These are phyloP conservation scores for Suillus variegatus DNA, from an alignment of 768 basidiomycete genomes.

Conservation along the genomic window DNA sequence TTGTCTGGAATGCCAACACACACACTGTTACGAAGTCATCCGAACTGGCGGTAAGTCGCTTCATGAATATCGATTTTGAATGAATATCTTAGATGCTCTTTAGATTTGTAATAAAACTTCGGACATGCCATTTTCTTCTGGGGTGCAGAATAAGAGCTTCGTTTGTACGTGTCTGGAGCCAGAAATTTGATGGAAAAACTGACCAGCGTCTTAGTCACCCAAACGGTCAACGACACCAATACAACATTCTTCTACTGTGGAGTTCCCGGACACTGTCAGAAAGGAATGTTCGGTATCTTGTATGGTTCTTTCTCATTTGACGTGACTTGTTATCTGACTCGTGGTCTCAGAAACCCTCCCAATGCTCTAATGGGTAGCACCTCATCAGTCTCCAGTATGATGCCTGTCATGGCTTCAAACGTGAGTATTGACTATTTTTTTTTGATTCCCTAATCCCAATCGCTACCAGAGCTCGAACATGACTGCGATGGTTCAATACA, in stretches of 20 bases:
- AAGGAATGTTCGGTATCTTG: conserved; percentile 88
- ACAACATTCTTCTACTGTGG: conserved; percentile 78
- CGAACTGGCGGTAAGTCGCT: conserved; percentile 36
- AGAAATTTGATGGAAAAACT: background rate
- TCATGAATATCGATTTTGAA: background rate
- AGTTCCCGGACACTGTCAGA: conserved; percentile 68
- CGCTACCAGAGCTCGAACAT: conserved; percentile 51
- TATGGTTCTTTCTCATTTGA: conserved; percentile 23
- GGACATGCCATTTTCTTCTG: conserved; percentile 62
- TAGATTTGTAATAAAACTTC: conserved; percentile 71
- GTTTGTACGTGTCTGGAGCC: conserved; percentile 46
- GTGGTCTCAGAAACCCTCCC: conserved; percentile 51
- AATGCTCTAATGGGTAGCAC: conserved; percentile 43
- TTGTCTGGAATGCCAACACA: conserved; percentile 76
- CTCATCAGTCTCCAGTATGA: conserved; percentile 54
- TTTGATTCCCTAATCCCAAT: conserved; percentile 5
- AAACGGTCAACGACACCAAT: conserved; percentile 72
- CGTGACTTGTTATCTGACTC: conserved; percentile 8
- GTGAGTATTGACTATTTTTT: conserved; percentile 31
- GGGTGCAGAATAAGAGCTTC: conserved; percentile 62
- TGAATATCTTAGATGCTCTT: background rate
- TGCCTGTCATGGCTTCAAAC: conserved; percentile 47
- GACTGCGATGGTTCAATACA: conserved; percentile 55
- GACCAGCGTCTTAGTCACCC: conserved; percentile 50
- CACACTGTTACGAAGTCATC: conserved; percentile 87